phyloP scores from a whole-genome alignment of 2,329 filamentous ascomycete genomes.

The Lecanicillium sp. region DNA sequence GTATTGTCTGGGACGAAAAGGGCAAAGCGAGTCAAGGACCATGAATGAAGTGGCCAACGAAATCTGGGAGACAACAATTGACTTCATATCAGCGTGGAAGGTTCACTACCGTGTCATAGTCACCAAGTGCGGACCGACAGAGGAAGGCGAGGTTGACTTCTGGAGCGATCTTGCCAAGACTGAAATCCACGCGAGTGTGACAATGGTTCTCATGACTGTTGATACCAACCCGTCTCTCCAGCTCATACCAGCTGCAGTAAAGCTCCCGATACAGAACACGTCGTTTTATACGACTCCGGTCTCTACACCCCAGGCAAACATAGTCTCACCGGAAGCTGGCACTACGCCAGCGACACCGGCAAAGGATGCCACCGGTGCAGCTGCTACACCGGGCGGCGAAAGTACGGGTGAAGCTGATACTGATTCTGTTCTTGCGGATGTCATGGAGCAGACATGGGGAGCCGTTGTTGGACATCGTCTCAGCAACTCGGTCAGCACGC shows the following conservation, averaged over 20 bases:
- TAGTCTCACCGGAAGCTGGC: conserved; percentile 53
- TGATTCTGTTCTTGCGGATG: conserved; percentile 63
- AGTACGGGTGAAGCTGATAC: conserved; percentile 30
- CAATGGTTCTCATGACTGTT: conserved; percentile 53
- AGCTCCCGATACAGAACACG: conserved; percentile 35
- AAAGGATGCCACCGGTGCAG: conserved; percentile 24
- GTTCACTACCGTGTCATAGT: conserved; percentile 73
- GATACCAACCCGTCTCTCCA: conserved; percentile 58
- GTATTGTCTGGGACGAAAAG: conserved; percentile 60
- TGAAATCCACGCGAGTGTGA: conserved; percentile 42
- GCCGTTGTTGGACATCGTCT: conserved; percentile 60
- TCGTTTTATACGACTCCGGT: conserved; percentile 54
- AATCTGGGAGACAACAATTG: conserved; percentile 70
- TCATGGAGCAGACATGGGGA: conserved; percentile 69
- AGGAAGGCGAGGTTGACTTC: conserved; percentile 53
- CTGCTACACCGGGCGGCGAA: conserved; percentile 38
- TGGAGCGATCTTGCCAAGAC: conserved; percentile 46
- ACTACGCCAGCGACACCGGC: conserved; percentile 42
- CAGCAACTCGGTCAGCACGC: conserved; percentile 47
- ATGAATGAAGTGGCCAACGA: conserved; percentile 62
- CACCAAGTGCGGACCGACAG: conserved; percentile 62
- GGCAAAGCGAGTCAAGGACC: conserved; percentile 38
- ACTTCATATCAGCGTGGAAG: conserved; percentile 60
- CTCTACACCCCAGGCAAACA: conserved; percentile 54
- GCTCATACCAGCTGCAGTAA: conserved; percentile 47